Conservation (phyloP, 2,329 filamentous ascomycete species). For the Furcasterigmium furcatum region DNA sequence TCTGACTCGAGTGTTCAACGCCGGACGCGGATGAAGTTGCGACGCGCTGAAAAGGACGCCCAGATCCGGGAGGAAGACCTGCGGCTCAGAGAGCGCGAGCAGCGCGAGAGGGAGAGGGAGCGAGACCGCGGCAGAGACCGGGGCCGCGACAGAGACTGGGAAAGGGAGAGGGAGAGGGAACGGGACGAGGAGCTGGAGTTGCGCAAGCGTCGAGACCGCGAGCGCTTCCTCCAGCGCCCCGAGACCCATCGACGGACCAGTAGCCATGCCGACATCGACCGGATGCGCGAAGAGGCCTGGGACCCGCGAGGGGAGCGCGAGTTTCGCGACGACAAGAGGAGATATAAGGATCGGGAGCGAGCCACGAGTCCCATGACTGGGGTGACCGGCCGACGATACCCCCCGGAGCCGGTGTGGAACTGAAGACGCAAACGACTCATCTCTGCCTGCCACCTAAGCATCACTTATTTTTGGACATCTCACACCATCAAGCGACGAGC, state of each 20-base stretch:
- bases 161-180: slow-evolving; percentile 26
- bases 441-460: neutral
- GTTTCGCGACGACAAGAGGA: slow-evolving; percentile 11
- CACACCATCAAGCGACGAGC: neutral
- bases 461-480: neutral
- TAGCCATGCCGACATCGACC: slow-evolving; percentile 47
- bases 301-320: slow-evolving; percentile 12
- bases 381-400: slow-evolving; percentile 13
- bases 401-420: slow-evolving; percentile 10
- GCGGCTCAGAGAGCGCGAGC: slow-evolving; percentile 9
- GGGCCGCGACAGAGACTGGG: slow-evolving; percentile 22
- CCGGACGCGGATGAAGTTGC: slow-evolving; percentile 3
- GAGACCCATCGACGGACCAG: slow-evolving; percentile 41
- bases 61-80: slow-evolving; percentile 8
- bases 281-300: slow-evolving; percentile 16
- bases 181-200: slow-evolving; percentile 27
- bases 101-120: slow-evolving; percentile 23
- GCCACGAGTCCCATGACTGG: slow-evolving; percentile 10
- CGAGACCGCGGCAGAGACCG: slow-evolving; percentile 32
- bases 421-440: neutral
- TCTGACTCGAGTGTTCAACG: slow-evolving; percentile 25
- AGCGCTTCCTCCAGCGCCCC: slow-evolving; percentile 31
- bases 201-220: slow-evolving; percentile 23
- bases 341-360: slow-evolving; percentile 10
- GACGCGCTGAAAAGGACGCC: slow-evolving; percentile 18